Base-by-base conservation (phyloP, 805 yeast genomes). In the Lachancea mirantina region DNA sequence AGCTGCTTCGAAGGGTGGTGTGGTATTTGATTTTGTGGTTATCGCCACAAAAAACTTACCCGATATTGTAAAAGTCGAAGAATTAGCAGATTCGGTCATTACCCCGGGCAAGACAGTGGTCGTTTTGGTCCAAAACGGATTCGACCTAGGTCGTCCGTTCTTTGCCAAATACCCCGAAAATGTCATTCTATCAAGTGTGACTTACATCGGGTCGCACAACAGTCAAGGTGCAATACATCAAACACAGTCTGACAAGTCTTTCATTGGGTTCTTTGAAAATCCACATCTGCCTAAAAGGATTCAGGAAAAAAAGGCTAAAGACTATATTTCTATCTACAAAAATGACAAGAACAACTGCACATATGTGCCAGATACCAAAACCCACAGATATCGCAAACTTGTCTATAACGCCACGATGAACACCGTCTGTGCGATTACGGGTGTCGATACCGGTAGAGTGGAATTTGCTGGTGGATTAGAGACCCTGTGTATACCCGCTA, bases 381-480 rank as follows among this genome's bases (percentile, higher is more conserved):
- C 52, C 52, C 62, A 70, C 23, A 64, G 94, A 43, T 78, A 83
- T 74, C 60, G 67, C 36, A 82, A 82, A 52, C 64, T 82, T 40
- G 67, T 82, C 9, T 81, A 80, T 59, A 82, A 81, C 52, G 77
- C 83, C 14, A 61, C 78, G 1, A 62, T 76, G 49, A 82, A 82
- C 58, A 68, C 87, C 5, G 57, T 71, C 4, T 67, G 79, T 39
- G 74, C 84, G 0, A 51, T 78, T 28, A 70, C 78, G 2, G 69
- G 70, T 9, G 54, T 74, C 7, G 84, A 78, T 44, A 65, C 69
- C n/a, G 81, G 78, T 13, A 64, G 81, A 30, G 44, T 74, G 19
- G 64, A 57, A 36, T 50, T 62, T 19, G 52, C 67, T 16, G 76
- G 74, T 4, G 65, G 67, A 8, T 47, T 61, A 17, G 61, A 64